phyloP scores from a whole-genome alignment of 2,329 filamentous ascomycete genomes.

The Alternaria sp. region DNA sequence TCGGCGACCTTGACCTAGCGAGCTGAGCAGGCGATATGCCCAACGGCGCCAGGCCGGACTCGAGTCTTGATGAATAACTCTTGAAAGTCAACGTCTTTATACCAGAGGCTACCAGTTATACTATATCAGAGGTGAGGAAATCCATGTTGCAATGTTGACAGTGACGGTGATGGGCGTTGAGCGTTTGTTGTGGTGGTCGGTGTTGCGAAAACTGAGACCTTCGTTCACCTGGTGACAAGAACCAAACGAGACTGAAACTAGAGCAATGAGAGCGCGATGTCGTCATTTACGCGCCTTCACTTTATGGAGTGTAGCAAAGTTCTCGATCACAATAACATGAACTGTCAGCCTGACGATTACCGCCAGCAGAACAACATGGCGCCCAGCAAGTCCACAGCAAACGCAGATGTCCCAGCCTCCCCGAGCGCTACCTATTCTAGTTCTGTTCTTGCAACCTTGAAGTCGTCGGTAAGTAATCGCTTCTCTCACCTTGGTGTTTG shows the following conservation, averaged over 20 bases:
- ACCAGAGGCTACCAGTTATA: neutral
- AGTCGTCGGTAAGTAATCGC: slow-evolving; percentile 2
- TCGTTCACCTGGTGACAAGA: slow-evolving; percentile 4
- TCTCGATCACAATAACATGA: neutral
- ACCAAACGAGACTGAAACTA: neutral
- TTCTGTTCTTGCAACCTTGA: neutral
- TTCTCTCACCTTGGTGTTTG: neutral
- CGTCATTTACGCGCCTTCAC: neutral
- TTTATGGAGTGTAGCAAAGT: neutral
- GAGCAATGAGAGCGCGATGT: neutral
- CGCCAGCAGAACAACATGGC: slow-evolving; percentile 1
- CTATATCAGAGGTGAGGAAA: neutral
- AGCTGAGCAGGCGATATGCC: neutral
- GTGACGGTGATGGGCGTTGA: neutral
- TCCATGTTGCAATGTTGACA: neutral
- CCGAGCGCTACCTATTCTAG: neutral
- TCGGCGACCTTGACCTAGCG: neutral
- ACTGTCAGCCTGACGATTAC: neutral
- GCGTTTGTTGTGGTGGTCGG: slow-evolving; percentile 5
- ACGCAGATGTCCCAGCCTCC: neutral
- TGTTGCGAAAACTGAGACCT: neutral
- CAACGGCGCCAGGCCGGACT: neutral
- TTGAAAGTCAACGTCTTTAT: neutral
- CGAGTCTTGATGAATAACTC: neutral
- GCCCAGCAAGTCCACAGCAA: neutral